phyloP scores from a whole-genome alignment of 78 protist species.

The Chrysochromulina tobinii region DNA sequence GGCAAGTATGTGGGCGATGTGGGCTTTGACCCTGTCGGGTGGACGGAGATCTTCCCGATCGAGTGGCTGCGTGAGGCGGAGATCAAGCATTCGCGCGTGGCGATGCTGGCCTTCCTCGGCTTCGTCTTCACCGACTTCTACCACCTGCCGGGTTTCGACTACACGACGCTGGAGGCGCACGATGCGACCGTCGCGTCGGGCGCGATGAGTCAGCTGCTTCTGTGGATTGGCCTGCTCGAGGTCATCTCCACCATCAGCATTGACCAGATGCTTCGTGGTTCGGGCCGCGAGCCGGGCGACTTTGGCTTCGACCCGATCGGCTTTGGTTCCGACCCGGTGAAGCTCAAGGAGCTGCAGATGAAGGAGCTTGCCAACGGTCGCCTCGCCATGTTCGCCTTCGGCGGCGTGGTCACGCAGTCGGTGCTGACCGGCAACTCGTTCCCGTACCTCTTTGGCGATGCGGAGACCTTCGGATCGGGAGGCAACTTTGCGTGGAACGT shows the following conservation, averaged over 20 bases:
- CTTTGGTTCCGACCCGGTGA: background rate
- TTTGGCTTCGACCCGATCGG: slow-evolving; percentile 22
- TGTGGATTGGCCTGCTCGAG: slow-evolving; percentile 13
- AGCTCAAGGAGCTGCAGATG: background rate
- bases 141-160: background rate
- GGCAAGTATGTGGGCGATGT: background rate
- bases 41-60: background rate
- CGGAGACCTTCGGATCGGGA: too few species aligned
- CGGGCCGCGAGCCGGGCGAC: background rate
- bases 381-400: slow-evolving; percentile 13
- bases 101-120: slow-evolving; percentile 18
- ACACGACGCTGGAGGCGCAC: slow-evolving; percentile 16
- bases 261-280: background rate
- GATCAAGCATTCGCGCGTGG: slow-evolving; percentile 3
- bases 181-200: background rate
- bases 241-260: background rate
- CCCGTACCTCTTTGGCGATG: background rate
- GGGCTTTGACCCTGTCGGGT: slow-evolving; percentile 26
- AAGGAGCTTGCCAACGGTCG: slow-evolving; percentile 25
- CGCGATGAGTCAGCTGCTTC: slow-evolving; percentile 2
- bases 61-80: slow-evolving; percentile 36
- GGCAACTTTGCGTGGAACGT: too few species aligned
- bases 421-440: background rate
- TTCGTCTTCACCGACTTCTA: background rate
- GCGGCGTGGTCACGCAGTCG: slow-evolving; percentile 11